Evolutionary conservation across 768 basidiomycete genomes (phyloP), one percentile per base, ranked within the genome.

Genomic region (Amanita subjunquillea): DNA sequence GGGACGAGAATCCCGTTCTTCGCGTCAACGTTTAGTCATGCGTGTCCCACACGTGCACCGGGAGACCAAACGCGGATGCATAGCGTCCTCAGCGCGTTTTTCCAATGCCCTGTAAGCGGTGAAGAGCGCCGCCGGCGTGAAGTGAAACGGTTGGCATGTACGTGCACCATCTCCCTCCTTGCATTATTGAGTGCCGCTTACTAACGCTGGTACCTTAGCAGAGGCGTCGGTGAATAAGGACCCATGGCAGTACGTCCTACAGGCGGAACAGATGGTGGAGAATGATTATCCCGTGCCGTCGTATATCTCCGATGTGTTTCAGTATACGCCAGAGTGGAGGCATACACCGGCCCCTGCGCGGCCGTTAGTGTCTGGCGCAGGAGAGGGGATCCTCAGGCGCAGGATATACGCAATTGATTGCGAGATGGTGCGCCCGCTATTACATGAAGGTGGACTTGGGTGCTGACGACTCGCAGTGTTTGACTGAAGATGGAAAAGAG

Each of bases 201-300:
- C 38, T 59, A 37, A 53, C 56, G 48, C 40, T 41, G 48, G 50
- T 39, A 12, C 42, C 60, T 60, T 59, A 84, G 82, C 77, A 68
- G 82, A 85, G 66, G 72, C 73, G 50, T 69, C 69, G n/a, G 74
- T 77, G 56, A 76, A 83, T 40, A 78, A 76, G 56, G 78, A 82
- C 37, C 84, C 91, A 4, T 62, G 78, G 48, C 73, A 81, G 51
- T 95, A 91, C 67, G 62, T 89, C 39, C 73, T 97, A 34, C 79
- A 83, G 0, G 66, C 83, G 22, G 83, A 89, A 55, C 87, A 94
- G 63, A 94, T 97, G 91, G 74, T 89, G 49, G 91, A 97, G 61
- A 91, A 97, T 60, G 91, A 93, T 50, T 98, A 97, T 59, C 90
- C 87, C 0, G 71, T 92, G 48, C 91, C 93, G 6, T 84, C 84